Conservation (phyloP, 805 yeast species). For the Kregervanrija fluxuum region DNA sequence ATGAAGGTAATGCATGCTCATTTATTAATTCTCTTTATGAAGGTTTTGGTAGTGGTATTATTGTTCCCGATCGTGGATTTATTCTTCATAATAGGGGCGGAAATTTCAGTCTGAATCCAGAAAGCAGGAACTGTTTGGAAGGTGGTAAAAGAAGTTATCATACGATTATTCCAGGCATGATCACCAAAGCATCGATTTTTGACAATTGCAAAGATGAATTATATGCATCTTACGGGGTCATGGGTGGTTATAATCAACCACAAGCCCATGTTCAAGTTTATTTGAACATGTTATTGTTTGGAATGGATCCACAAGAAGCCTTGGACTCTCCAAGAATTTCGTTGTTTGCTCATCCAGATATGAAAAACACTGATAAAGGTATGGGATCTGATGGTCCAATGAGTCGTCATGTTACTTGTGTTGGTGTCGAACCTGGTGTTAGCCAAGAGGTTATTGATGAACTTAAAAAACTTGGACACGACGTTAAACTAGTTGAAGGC, state of each 20-base stretch:
- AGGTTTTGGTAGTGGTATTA: slow-evolving; percentile 62
- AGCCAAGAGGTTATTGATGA: slow-evolving; percentile 36
- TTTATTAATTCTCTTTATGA: slow-evolving; percentile 71
- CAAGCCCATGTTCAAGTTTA: slow-evolving; percentile 79
- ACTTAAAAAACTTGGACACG: slow-evolving; percentile 51
- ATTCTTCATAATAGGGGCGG: slow-evolving; percentile 71
- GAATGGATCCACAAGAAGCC: slow-evolving; percentile 64
- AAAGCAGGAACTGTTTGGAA: slow-evolving; percentile 51
- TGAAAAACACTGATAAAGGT: slow-evolving; percentile 40
- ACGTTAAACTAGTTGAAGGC: slow-evolving; percentile 36
- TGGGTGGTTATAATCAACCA: slow-evolving; percentile 87
- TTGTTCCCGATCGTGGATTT: slow-evolving; percentile 61
- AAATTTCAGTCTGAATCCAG: slow-evolving; percentile 57
- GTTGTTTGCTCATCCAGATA: slow-evolving; percentile 44
- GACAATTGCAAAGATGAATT: slow-evolving; percentile 30
- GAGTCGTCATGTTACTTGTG: slow-evolving; percentile 49
- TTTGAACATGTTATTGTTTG: slow-evolving; percentile 55
- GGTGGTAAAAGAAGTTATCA: slow-evolving; percentile 74
- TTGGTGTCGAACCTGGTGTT: slow-evolving; percentile 62
- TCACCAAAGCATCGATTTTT: slow-evolving; percentile 37
- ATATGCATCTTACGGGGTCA: slow-evolving; percentile 59
- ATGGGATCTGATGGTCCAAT: slow-evolving; percentile 61
- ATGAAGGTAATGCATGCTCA: slow-evolving; percentile 72
- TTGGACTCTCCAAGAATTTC: slow-evolving; percentile 72
- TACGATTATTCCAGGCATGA: slow-evolving; percentile 78